These are phyloP conservation scores for Podochytrium sp. DNA, from an alignment of 192 early-diverging fungal species.

Conservation along the genomic window DNA sequence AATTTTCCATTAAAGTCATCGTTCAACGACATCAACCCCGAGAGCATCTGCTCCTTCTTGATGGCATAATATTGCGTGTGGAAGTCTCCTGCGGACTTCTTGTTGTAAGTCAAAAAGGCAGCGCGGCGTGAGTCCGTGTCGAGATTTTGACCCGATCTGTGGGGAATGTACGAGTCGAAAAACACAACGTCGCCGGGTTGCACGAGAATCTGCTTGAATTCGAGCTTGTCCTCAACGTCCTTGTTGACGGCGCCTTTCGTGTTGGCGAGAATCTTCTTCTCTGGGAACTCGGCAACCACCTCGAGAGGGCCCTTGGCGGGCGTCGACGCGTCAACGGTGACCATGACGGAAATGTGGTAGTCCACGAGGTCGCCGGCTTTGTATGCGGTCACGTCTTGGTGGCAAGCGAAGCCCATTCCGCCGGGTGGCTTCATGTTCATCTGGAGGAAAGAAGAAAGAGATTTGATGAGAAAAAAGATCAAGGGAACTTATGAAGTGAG, in stretches of 20 bases:
- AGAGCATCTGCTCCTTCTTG: neutral
- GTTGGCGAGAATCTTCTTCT: neutral
- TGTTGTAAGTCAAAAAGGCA: neutral
- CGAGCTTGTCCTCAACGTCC: neutral
- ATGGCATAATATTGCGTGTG: neutral
- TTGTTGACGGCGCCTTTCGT: neutral
- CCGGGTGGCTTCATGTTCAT: neutral
- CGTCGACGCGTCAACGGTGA: neutral
- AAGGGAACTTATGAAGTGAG: no score
- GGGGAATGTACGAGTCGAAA: neutral
- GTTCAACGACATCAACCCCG: neutral
- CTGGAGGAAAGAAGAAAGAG: no score
- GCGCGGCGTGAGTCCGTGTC: neutral
- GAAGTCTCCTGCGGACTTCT: neutral
- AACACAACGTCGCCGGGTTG: neutral
- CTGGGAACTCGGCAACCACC: neutral
- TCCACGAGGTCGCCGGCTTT: neutral
- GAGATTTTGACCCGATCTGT: neutral
- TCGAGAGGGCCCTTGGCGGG: neutral
- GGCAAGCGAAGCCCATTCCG: neutral
- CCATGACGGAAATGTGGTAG: neutral
- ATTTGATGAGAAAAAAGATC: no score
- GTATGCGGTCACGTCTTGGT: neutral
- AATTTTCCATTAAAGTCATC: neutral
- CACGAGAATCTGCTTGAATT: neutral